A percentile compares a stretch with the other conserved stretches of the same genome.
Conservation (phyloP, 2,329 filamentous ascomycete species). For the Microsporum canis region DNA sequence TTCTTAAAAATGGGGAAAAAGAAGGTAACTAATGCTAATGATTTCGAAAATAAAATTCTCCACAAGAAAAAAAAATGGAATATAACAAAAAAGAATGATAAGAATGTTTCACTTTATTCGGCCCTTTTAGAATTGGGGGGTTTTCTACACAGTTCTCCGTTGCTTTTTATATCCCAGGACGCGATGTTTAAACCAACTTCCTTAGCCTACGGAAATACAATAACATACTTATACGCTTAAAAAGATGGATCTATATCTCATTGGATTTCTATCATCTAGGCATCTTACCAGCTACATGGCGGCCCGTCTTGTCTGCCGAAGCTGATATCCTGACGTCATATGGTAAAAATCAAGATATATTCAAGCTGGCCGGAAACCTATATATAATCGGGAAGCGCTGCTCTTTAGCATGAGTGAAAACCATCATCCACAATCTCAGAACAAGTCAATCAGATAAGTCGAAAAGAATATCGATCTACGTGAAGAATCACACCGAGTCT, state of each 20-base stretch:
- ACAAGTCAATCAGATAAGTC: too few species aligned
- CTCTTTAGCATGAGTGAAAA: too few species aligned
- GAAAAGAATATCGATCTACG: neutral
- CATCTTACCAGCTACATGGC: neutral
- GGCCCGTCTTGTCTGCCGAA: neutral
- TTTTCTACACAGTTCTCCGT: neutral
- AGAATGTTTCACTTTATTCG: neutral
- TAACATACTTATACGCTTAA: neutral
- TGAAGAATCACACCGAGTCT: neutral
- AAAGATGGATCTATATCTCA: neutral
- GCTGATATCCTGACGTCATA: neutral
- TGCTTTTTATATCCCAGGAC: constrained; percentile 1
- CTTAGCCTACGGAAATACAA: neutral
- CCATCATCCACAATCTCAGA: too few species aligned
- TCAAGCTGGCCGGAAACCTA: neutral
- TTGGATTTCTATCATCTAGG: neutral
- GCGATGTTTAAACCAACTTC: neutral
- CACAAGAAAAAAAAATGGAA: neutral
- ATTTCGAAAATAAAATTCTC: neutral
- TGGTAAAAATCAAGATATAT: neutral
- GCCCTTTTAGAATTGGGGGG: neutral
- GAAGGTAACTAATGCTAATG: neutral
- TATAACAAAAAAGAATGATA: neutral
- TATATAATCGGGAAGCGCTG: too few species aligned
- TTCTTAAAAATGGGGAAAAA: constrained; percentile 5